Evolutionary conservation across 2,329 filamentous ascomycete genomes (phyloP).

Genomic region (Calycina marina): DNA sequence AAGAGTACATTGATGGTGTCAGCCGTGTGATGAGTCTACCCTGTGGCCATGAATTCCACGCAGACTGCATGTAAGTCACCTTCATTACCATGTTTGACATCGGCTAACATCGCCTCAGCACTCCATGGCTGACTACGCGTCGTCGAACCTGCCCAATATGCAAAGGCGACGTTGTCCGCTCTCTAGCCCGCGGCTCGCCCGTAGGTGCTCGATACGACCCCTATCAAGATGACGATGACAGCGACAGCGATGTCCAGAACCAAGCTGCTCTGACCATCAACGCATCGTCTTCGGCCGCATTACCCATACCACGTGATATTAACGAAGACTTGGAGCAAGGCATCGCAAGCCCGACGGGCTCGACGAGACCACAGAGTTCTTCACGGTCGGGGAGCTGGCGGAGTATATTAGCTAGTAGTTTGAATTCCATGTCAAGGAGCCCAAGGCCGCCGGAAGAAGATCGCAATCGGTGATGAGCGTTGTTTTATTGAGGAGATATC

Average conservation of each 20-base stretch:
- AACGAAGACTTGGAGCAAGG: constrained; percentile 17
- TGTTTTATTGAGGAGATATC: too few species aligned
- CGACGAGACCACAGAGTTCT: constrained; percentile 8
- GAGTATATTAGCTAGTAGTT: constrained; percentile 12
- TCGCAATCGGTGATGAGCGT: constrained; percentile 14
- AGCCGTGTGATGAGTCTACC: constrained; percentile 94
- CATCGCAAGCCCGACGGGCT: constrained; percentile 6
- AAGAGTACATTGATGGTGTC: constrained; percentile 90
- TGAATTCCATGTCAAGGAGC: constrained; percentile 13
- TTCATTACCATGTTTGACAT: constrained; percentile 1
- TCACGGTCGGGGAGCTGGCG: constrained; percentile 13
- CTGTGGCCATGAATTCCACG: constrained; percentile 96
- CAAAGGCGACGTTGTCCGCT: constrained; percentile 85
- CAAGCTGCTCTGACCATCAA: constrained; percentile 30
- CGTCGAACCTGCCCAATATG: constrained; percentile 97
- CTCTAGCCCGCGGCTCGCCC: constrained; percentile 34
- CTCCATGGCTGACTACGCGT: constrained; percentile 89
- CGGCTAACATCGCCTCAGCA: constrained; percentile 36
- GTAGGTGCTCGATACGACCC: constrained; percentile 21
- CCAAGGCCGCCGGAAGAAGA: constrained; percentile 15
- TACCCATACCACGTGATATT: constrained; percentile 8
- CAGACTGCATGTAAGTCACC: constrained; percentile 86
- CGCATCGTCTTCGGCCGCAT: constrained; percentile 29
- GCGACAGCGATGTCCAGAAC: constrained; percentile 29
- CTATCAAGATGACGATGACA: constrained; percentile 27